phyloP scores from a whole-genome alignment of 2,329 filamentous ascomycete species.

The Xylaria sp. region DNA sequence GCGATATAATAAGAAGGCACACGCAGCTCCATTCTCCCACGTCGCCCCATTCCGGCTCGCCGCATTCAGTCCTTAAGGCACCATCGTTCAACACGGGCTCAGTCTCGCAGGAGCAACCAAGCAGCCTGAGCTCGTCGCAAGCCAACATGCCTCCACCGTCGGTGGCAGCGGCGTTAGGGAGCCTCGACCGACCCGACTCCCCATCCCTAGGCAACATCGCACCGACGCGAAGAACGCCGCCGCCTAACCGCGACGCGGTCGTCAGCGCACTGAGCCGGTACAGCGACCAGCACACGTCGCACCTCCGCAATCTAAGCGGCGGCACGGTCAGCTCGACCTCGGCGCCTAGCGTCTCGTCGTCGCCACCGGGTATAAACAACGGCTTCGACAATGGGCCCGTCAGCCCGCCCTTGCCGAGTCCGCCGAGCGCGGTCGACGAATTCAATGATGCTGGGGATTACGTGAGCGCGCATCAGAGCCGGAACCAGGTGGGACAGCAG shows the following conservation, averaged over 20 bases:
- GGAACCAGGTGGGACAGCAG: background rate
- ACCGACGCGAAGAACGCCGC: slow-evolving; percentile 9
- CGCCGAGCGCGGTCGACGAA: slow-evolving; percentile 34
- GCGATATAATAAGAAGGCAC: slow-evolving; percentile 55
- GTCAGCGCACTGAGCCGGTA: slow-evolving; percentile 56
- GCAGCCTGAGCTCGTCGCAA: slow-evolving; percentile 43
- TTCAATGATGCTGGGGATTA: slow-evolving; percentile 35
- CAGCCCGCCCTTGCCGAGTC: slow-evolving; percentile 38
- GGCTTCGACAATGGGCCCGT: slow-evolving; percentile 15
- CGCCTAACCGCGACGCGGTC: slow-evolving; percentile 41
- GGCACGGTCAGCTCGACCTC: slow-evolving; percentile 53
- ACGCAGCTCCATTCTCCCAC: slow-evolving; percentile 45
- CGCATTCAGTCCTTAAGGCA: slow-evolving; percentile 41
- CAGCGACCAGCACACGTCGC: slow-evolving; percentile 52
- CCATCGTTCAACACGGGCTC: slow-evolving; percentile 45
- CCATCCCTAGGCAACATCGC: slow-evolving; percentile 39
- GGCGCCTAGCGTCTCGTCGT: slow-evolving; percentile 14
- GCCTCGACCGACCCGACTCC: slow-evolving; percentile 44
- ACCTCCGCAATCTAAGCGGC: slow-evolving; percentile 54
- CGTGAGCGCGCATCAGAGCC: slow-evolving; percentile 21
- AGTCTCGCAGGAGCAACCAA: slow-evolving; percentile 49
- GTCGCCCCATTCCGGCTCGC: slow-evolving; percentile 35
- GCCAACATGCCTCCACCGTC: slow-evolving; percentile 12
- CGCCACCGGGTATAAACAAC: slow-evolving; percentile 27
- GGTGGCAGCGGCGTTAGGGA: slow-evolving; percentile 7